Percentiles rank a stretch among this genome's conserved stretches.
Evolutionary conservation across 176 grass and related monocot genomes (phyloP).

Genomic region (Rhynchospora breviuscula): DNA sequence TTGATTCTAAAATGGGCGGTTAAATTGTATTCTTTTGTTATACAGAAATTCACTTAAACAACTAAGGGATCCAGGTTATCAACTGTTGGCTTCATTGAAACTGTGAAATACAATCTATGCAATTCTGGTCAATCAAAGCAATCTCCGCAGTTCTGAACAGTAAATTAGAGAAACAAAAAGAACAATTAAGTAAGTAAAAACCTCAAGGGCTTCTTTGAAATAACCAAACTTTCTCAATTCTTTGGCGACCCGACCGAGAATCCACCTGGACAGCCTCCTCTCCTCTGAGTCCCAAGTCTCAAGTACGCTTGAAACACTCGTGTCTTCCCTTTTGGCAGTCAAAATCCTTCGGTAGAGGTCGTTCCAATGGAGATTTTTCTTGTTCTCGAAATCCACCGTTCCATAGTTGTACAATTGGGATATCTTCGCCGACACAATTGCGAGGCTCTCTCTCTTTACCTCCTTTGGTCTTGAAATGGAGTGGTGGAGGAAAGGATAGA

Average conservation of each 20-base stretch:
- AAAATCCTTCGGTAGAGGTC: constrained; percentile 59
- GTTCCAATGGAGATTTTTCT: constrained; percentile 45
- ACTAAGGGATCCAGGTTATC: background rate
- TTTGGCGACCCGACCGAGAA: constrained; percentile 61
- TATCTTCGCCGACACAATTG: constrained; percentile 10
- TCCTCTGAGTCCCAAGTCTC: constrained; percentile 67
- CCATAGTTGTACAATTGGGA: constrained; percentile 73
- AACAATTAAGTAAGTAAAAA: background rate
- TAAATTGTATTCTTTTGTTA: background rate
- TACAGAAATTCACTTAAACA: background rate
- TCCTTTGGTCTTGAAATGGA: background rate
- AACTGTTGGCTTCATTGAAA: background rate
- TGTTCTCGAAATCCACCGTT: constrained; percentile 61
- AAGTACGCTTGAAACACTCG: constrained; percentile 27
- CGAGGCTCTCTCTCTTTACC: background rate
- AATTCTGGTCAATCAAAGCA: background rate
- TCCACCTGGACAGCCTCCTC: constrained; percentile 66
- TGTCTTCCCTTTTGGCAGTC: constrained; percentile 29
- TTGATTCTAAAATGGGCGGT: background rate
- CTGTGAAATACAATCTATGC: background rate
- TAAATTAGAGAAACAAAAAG: background rate
- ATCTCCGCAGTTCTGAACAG: background rate
- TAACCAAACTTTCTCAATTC: constrained; percentile 82
- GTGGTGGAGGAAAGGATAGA: background rate
- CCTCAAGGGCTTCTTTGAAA: constrained; percentile 64